Base-by-base conservation (phyloP, 2,329 filamentous ascomycete genomes). In the Thielaviopsis euricoi region DNA sequence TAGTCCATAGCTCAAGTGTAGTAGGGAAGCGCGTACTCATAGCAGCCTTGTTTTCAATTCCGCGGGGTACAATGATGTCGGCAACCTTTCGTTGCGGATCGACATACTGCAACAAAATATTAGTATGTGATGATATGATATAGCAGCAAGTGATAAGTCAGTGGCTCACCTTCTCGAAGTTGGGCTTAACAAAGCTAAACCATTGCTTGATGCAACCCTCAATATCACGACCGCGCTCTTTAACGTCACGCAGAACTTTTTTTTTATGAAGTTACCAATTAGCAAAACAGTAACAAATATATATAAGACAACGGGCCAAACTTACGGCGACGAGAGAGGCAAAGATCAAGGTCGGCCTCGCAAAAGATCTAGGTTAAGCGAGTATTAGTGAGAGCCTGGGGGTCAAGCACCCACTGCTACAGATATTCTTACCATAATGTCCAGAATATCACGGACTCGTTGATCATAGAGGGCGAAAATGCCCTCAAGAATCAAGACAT, bases 151-250 rank as follows among this genome's bases (percentile, higher is more conserved):
- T 22, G 12, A 2, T 4, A 23, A 52, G 43, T 15, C 10, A 15
- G 29, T 53, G 40, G 22, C 21, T 65, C 58, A 77, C 78, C 71
- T 86, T 88, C 69, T 91, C 86, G 65, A 94, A 97, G 66, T 97
- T 97, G 2, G 93, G 93, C 71, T 98, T 98, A 50, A 98, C 93
- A 67, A 87, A 98, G 12, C 74, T 75, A 68, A 97, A 96, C 93
- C 93, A 98, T 69, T 98, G 93, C 71, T 97, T 97, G 69, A 98
- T 90, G 66, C 90, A 91, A 48, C 93, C 93, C 67, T 96, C 87
- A 58, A 97, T 86, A 66, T 95, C 91, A 67, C 93, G 81, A 2
- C 87, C 91, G 65, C 93, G 83, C 65, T 95, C 88, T 64, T 82
- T 82, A 22, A 97, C 88, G 71, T 98, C 93, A 66, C 93, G 86